Evolutionary conservation across 768 basidiomycete species (phyloP).

Genomic region (Amanita exitialis): DNA sequence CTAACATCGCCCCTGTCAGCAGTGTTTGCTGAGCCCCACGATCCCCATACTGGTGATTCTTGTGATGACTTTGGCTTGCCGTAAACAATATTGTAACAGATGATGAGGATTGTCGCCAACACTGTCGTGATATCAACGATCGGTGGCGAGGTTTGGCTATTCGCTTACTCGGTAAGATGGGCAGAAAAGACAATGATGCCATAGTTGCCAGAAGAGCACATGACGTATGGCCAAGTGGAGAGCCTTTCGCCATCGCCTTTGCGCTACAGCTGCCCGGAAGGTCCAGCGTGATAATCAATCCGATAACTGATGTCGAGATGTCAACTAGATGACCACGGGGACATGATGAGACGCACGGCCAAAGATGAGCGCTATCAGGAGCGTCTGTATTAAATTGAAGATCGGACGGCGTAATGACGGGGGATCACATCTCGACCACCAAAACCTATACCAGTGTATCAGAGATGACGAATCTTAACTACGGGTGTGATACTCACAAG

Average conservation of each 20-base stretch:
- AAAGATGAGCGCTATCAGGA: neutral
- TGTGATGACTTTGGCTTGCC: neutral
- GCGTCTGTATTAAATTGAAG: neutral
- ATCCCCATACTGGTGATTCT: neutral
- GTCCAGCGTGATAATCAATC: neutral
- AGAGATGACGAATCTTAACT: neutral
- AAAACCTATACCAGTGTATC: neutral
- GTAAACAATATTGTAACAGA: neutral
- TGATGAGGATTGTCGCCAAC: neutral
- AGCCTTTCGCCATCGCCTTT: neutral
- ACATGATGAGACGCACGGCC: neutral
- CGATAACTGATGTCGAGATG: neutral
- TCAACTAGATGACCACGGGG: neutral
- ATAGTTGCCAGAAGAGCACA: neutral
- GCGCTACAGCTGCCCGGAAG: neutral
- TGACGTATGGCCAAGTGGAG: neutral
- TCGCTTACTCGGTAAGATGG: neutral
- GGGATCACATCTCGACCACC: neutral
- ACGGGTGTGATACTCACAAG: neutral
- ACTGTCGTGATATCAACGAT: neutral
- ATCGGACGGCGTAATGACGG: neutral
- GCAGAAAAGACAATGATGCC: neutral
- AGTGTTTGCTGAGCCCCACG: neutral
- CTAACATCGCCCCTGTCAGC: neutral
- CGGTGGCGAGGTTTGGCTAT: neutral